Evolutionary conservation across 2,329 filamentous ascomycete species (phyloP), one percentile per base, ranked within the genome.

Genomic region (Aspergillus intermedius): DNA sequence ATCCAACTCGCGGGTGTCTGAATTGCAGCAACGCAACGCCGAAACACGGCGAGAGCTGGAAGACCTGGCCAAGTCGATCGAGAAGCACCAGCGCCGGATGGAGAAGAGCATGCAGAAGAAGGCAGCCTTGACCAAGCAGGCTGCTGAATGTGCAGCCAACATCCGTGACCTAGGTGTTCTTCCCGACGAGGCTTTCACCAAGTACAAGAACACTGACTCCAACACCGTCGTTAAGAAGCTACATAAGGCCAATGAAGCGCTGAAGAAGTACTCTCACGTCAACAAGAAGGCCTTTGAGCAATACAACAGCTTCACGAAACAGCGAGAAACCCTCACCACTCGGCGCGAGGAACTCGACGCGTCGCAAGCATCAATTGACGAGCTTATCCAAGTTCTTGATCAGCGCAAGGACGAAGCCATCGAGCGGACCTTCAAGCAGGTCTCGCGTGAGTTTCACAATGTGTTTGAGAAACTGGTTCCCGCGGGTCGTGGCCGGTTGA

Each of bases 221-320:
- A 88, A 91, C 54, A 81, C 78, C 45, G 87, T 91, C 47, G 77
- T 78, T 46, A 80, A 79, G 61, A 84, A 85, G 49, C 81, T 97
- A 21, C 90, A 93, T 72, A 94, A 91, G 63, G 89, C 91, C 62
- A 94, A 95, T 54, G 88, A 95, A 59, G 84, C 87, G 0, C 77
- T 97, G 47, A 97, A 97, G 74, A 95, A 96, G 67, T 97, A 93
- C 73, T 89, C 90, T 48, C 89, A 96, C 62, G 91, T 98, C 73
- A 98, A 98, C 80, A 98, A 97, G 74, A 97, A 98, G 73, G 93
- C 93, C 0, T 95, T 97, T 65, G 94, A 98, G 71, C 93, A 98
- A 68, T 98, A 97, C 75, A 94, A 91, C 73, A 95, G 85, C 72
- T 98, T 97, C 67, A 96, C 91, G 6, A 87, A 84, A 45, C 89